Percentiles rank a stretch among this genome's conserved stretches.
Evolutionary conservation across 208 protist species (phyloP).

Genomic region (Acanthamoeba culbertsoni): DNA sequence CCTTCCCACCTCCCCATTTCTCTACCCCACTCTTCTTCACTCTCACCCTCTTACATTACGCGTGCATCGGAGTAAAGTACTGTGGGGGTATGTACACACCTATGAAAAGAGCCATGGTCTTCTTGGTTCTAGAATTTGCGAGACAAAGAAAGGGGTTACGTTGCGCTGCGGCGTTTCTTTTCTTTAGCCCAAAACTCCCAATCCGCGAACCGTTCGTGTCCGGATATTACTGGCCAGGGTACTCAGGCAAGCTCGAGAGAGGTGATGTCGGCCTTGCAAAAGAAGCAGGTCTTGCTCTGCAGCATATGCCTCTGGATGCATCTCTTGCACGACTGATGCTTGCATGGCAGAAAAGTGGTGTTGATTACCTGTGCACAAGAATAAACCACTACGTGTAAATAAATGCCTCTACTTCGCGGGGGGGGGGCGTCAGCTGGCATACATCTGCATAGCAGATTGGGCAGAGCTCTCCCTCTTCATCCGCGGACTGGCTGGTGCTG

Average conservation of each 20-base stretch:
- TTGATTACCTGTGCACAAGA: neutral
- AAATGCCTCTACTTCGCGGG: neutral
- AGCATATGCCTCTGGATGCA: constrained; percentile 63
- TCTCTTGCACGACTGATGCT: constrained; percentile 60
- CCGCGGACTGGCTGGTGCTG: neutral
- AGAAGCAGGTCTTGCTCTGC: constrained; percentile 58
- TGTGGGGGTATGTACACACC: neutral
- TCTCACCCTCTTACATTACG: neutral
- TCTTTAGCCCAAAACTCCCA: neutral
- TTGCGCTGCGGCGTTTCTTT: neutral
- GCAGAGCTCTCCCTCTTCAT: constrained; percentile 56
- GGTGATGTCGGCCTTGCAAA: constrained; percentile 59
- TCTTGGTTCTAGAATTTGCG: neutral
- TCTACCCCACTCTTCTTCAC: neutral
- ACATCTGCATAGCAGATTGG: constrained; percentile 53
- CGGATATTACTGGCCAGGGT: neutral
- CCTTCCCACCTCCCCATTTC: neutral
- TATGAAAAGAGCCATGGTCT: constrained; percentile 36
- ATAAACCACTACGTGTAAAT: neutral
- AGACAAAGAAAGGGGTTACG: neutral
- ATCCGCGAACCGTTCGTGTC: neutral
- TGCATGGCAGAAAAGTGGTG: constrained; percentile 52
- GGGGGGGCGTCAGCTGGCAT: neutral
- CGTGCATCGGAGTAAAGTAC: neutral
- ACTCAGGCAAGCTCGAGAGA: neutral